A percentile compares a stretch with the other conserved stretches of the same genome.
Evolutionary conservation across 2,329 filamentous ascomycete genomes (phyloP).

Genomic region (Apiospora koreana): DNA sequence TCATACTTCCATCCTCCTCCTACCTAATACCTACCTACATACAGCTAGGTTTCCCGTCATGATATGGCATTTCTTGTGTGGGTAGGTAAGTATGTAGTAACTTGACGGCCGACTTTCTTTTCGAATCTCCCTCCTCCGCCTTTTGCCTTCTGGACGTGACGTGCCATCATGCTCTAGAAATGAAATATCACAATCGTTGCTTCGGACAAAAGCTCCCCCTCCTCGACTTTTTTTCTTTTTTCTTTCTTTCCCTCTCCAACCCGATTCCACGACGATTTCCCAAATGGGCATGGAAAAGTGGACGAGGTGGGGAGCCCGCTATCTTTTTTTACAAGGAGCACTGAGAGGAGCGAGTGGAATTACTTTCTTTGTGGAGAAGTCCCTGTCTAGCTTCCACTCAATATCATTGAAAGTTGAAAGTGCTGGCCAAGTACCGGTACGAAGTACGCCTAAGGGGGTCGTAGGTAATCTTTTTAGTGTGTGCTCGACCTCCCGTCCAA

Average conservation of each 20-base stretch:
- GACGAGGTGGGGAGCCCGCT: slow-evolving; percentile 9
- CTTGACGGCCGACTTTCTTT: neutral
- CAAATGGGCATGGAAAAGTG: slow-evolving; percentile 11
- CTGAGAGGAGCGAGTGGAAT: neutral
- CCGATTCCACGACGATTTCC: slow-evolving; percentile 10
- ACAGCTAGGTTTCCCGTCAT: neutral
- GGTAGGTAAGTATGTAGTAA: no score
- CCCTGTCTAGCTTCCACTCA: slow-evolving; percentile 3
- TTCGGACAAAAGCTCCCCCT: neutral
- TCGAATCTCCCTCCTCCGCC: neutral
- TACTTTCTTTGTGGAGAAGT: slow-evolving; percentile 5
- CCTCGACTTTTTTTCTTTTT: slow-evolving; percentile 9
- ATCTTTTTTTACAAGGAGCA: slow-evolving; percentile 7
- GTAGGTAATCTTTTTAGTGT: neutral
- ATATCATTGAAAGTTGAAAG: no score
- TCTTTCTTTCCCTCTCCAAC: neutral
- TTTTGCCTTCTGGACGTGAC: neutral
- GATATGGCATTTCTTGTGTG: neutral
- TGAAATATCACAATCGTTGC: neutral
- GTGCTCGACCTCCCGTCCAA: neutral
- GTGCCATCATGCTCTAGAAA: neutral
- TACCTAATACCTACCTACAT: neutral
- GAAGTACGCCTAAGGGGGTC: neutral
- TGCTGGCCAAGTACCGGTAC: neutral
- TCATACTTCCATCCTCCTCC: neutral